Percentiles rank a stretch among this genome's conserved stretches.
Conservation (phyloP, 192 early-diverging fungal species). For the Phlyctochytrium bullatum region DNA sequence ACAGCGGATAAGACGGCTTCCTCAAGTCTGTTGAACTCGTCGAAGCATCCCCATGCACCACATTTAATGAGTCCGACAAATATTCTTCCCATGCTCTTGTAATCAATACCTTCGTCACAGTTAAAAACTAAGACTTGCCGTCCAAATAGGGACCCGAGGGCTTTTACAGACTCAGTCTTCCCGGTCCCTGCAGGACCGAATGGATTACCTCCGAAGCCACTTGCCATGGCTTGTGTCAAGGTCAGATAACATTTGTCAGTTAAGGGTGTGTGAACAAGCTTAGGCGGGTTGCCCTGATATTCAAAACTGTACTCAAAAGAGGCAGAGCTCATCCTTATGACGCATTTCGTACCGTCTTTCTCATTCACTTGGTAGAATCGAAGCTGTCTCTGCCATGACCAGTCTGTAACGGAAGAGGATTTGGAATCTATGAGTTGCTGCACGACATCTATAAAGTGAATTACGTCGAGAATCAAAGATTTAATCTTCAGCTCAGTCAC, state of each 20-base stretch:
- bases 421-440: slow-evolving; percentile 41
- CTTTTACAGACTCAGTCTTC: slow-evolving; percentile 62
- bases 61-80: slow-evolving; percentile 62
- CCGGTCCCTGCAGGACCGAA: slow-evolving; percentile 63
- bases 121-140: slow-evolving; percentile 62
- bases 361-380: slow-evolving; percentile 48
- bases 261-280: slow-evolving; percentile 57
- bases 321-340: slow-evolving; percentile 50
- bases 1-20: slow-evolving; percentile 60
- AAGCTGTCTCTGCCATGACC: slow-evolving; percentile 55
- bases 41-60: slow-evolving; percentile 65
- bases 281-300: slow-evolving; percentile 59
- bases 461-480: slow-evolving; percentile 54
- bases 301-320: slow-evolving; percentile 58
- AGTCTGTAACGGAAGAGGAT: slow-evolving; percentile 32
- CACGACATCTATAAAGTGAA: slow-evolving; percentile 60
- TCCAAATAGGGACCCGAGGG: slow-evolving; percentile 55
- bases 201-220: slow-evolving; percentile 62
- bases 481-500: slow-evolving; percentile 53
- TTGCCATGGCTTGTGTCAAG: slow-evolving; percentile 58
- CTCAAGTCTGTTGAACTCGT: slow-evolving; percentile 62
- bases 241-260: slow-evolving; percentile 65
- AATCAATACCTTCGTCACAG: slow-evolving; percentile 65
- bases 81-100: slow-evolving; percentile 64
- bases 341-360: slow-evolving; percentile 21